Conservation (phyloP, 78 protist genomes). For the Corallochytrium limacisporum region DNA sequence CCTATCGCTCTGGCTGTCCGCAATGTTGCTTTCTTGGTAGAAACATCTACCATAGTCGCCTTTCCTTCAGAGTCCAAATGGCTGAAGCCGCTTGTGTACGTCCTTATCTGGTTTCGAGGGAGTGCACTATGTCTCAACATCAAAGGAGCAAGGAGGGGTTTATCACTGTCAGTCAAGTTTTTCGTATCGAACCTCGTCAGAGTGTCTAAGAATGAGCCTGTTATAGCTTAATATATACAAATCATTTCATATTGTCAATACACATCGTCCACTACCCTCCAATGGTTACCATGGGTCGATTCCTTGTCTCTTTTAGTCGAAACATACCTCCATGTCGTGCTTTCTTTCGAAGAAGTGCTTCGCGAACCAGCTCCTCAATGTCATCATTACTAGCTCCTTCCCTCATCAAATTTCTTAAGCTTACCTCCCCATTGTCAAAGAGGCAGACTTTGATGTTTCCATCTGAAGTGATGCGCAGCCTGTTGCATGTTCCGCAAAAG, state of each 20-base stretch:
- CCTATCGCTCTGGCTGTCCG: conserved; percentile 4
- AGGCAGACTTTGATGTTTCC: conserved; percentile 78
- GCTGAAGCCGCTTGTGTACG: too few species aligned
- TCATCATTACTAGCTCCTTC: conserved; percentile 43
- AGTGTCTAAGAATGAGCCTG: too few species aligned
- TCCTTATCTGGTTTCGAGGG: too few species aligned
- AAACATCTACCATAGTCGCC: conserved; percentile 16
- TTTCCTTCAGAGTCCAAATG: too few species aligned
- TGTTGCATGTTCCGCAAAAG: conserved; percentile 77
- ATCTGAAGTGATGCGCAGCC: conserved; percentile 73
- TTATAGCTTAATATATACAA: background rate
- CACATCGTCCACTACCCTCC: conserved; percentile 74
- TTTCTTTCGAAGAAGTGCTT: conserved; percentile 38
- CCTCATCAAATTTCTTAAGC: conserved; percentile 48
- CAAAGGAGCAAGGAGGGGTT: too few species aligned
- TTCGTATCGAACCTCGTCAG: too few species aligned
- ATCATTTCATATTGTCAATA: background rate
- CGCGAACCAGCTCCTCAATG: conserved; percentile 14
- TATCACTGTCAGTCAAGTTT: too few species aligned
- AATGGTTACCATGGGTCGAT: conserved; percentile 72
- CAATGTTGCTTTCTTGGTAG: background rate
- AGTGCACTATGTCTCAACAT: too few species aligned
- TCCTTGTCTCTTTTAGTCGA: conserved; percentile 27
- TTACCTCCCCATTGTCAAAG: conserved; percentile 58
- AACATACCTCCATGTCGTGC: conserved; percentile 65